Evolutionary conservation across 139 green algal genomes (phyloP), one percentile per base, ranked within the genome.

Genomic region (Mesostigma viride): DNA sequence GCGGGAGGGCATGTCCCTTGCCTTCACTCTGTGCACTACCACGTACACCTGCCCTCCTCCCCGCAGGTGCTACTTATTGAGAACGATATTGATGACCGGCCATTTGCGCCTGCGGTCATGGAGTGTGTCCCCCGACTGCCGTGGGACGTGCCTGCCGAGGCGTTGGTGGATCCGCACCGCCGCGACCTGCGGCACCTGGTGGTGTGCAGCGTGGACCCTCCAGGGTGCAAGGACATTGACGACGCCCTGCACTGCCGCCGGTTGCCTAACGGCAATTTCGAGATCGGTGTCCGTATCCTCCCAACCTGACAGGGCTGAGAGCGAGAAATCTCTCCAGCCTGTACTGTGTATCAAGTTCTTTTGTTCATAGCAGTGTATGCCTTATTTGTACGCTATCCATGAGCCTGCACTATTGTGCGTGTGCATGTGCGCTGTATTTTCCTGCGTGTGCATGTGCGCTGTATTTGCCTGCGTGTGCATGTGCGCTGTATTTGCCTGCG

Each of bases 101-200:
- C 71, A 24, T 84, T 84, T 48, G 59, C 76, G 17, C 46, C 85
- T 8, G 88, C 88, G 0, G 92, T 98, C 36, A 84, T 96, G 68
- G 88, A 83, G 31, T 98, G 92, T 77, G 84, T 98, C 46, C 92
- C 92, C 22, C 82, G 81, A 3, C 82, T 96, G 68, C 92, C 92
- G 3, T 98, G 92, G 92, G 62, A 44, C 45, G 63, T 79, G 17
- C 31, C 73, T 3, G 26, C 57, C 3, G 31, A 35, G 4, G 63
- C 76, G 14, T 20, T 71, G 17, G 30, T 31, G 0, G 40, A 77
- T 28, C 71, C 78, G 0, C 51, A 62, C 2, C 58, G 78, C 3
- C 26, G 45, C 17, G 78, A 84, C 63, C 26, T 82, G 30, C 68
- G 71, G 11, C 3, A 72, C 26, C 27, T 78, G 6, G 45, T 30